Base-by-base conservation (phyloP, 306 rosid genomes). In the Astragalus glycyphyllos region DNA sequence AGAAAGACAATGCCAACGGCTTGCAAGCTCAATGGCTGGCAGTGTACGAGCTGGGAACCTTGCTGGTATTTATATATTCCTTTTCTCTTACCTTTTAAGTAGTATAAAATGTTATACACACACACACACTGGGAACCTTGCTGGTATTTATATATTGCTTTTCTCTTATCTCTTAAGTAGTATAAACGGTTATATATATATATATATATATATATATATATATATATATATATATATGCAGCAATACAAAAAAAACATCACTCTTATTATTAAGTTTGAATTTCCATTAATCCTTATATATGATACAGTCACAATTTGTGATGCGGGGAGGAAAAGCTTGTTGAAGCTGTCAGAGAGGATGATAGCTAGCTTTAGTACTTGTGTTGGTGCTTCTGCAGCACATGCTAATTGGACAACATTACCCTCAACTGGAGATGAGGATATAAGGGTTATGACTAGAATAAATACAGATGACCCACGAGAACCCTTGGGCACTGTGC, bases 321-420 rank as follows among this genome's bases (percentile, higher is more conserved):
- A 80, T 1, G 98, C 85, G 37, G 98, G 98, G 20, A 90, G 91
- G 86, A 85, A 82, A 68, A 81, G 96, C 47, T 88, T 90, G 90
- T 12, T 88, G 87, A 90, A 88, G 79, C 78, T 93, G 14, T 96
- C 98, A 0, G 88, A 90, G 71, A 87, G 98, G 56, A 85, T 93
- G 98, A 89, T 83, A 26, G 72, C 79, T 65, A 93, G 97, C 88
- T 93, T 90, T 41, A 85, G 88, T 46, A 77, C 85, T 2, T 91
- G 97, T 1, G 91, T 93, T 4, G 97, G 98, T 11, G 94, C 96
- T 58, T 88, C 98, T 0, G 84, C 86, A 0, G 81, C 86, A 6
- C 97, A 93, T 76, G 92, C 96, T 9, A 38, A 2, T 7, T 93
- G 98, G 98, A 90, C 97, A 5, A 86, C 87, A 0, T 63, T 93